A percentile compares a stretch with the other conserved stretches of the same genome.
phyloP scores from a whole-genome alignment of 176 grass and related monocot genomes.

The Ensete glaucum region DNA sequence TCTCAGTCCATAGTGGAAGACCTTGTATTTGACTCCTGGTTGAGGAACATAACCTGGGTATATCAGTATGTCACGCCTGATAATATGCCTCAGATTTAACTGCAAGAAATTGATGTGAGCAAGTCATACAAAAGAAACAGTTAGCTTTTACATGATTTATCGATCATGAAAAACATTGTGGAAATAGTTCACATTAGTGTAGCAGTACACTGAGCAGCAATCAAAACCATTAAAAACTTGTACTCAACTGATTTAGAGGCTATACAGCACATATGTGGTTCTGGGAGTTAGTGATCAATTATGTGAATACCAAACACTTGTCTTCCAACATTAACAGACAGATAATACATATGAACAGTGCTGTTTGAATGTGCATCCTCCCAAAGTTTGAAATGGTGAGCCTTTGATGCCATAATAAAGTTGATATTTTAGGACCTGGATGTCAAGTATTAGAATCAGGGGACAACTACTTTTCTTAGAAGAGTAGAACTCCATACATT shows the following conservation, averaged over 20 bases:
- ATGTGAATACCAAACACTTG: too few relatives aligned
- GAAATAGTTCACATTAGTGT: too few relatives aligned
- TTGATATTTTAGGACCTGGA: too few relatives aligned
- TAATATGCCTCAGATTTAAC: conserved; percentile 73
- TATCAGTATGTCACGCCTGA: conserved; percentile 80
- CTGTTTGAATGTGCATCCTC: too few relatives aligned
- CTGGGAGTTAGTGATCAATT: not conserved
- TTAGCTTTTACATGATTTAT: not conserved
- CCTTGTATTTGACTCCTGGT: conserved; percentile 51
- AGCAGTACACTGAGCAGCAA: not conserved
- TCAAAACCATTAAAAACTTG: not conserved
- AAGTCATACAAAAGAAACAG: conserved; percentile 15
- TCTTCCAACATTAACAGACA: too few relatives aligned
- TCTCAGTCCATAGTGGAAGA: conserved; percentile 93
- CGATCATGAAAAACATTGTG: not conserved
- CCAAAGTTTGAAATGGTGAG: too few relatives aligned
- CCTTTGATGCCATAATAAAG: too few relatives aligned
- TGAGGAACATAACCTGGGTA: conserved; percentile 87
- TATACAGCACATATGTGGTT: not conserved
- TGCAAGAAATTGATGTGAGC: conserved; percentile 32
- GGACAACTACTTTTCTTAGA: too few relatives aligned
- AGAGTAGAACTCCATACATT: too few relatives aligned
- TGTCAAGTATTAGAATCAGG: too few relatives aligned
- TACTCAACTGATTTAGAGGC: not conserved
- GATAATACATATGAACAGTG: too few relatives aligned